These are phyloP conservation scores for Umbelopsis sp. DNA, from an alignment of 192 early-diverging fungal species.

Conservation along the genomic window DNA sequence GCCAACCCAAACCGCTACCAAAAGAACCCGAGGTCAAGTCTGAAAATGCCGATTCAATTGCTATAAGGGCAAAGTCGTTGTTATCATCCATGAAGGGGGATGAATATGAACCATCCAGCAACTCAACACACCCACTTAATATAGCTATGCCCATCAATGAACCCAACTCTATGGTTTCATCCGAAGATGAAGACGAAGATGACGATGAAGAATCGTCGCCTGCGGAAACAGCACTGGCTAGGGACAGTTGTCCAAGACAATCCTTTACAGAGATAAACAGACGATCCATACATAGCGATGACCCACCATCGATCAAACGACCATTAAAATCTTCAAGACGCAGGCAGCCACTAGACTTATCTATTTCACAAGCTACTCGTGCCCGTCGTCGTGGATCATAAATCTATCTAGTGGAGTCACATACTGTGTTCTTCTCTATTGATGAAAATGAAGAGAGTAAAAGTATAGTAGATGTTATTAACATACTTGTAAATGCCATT, in stretches of 20 bases:
- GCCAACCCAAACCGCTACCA: neutral
- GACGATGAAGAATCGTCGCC: neutral
- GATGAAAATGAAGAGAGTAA: neutral
- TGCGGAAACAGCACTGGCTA: neutral
- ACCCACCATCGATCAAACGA: neutral
- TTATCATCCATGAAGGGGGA: conserved; percentile 29
- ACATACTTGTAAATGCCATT: neutral
- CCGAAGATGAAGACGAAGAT: neutral
- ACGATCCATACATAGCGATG: neutral
- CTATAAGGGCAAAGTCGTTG: conserved; percentile 26
- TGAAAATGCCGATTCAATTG: conserved; percentile 26
- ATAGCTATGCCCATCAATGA: neutral
- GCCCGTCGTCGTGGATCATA: neutral
- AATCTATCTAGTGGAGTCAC: neutral
- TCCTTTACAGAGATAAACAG: neutral
- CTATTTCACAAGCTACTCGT: conserved; percentile 3
- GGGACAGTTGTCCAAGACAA: neutral
- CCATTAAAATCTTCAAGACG: neutral
- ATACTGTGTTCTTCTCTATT: neutral
- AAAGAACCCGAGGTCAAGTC: conserved; percentile 22
- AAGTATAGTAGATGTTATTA: neutral
- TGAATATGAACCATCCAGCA: neutral
- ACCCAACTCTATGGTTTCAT: neutral
- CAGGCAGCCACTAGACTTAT: neutral
- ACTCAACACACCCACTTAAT: neutral